Percentiles rank a stretch among this genome's conserved stretches.
Evolutionary conservation across 257 asterid species (phyloP).

Genomic region (Verbascum thapsus): DNA sequence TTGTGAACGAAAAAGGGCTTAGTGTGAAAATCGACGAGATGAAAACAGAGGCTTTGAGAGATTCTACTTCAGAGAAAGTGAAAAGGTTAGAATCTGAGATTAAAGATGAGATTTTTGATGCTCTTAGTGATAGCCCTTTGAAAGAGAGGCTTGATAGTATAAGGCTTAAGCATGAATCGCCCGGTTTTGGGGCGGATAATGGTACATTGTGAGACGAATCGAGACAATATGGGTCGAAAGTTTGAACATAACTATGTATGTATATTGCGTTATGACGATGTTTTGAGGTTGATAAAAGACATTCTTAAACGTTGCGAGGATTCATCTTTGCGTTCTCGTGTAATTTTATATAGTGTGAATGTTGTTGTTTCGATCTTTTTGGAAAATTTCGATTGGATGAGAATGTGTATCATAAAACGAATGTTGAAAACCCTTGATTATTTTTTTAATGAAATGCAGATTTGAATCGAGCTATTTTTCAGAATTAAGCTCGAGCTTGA

Average conservation of each 20-base stretch:
- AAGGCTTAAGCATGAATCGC: slow-evolving; percentile 29
- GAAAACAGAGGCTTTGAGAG: slow-evolving; percentile 39
- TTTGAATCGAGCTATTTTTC: too few relatives aligned
- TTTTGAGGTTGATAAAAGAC: slow-evolving; percentile 6
- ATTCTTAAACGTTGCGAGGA: background rate
- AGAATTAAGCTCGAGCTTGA: too few relatives aligned
- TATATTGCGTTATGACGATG: background rate
- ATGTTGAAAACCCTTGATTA: too few relatives aligned
- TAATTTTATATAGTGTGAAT: background rate
- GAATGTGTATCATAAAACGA: background rate
- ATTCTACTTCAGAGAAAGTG: slow-evolving; percentile 40
- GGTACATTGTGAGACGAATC: slow-evolving; percentile 36
- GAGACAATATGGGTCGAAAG: background rate
- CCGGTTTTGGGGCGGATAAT: slow-evolving; percentile 26
- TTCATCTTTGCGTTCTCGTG: background rate
- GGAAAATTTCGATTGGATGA: slow-evolving; percentile 2
- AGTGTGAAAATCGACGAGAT: slow-evolving; percentile 41
- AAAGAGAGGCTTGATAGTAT: slow-evolving; percentile 47
- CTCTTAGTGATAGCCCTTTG: slow-evolving; percentile 43
- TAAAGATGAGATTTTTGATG: slow-evolving; percentile 42
- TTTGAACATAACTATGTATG: too few relatives aligned
- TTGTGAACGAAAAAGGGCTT: slow-evolving; percentile 31
- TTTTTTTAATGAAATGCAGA: too few relatives aligned
- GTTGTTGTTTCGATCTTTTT: background rate
- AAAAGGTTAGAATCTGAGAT: slow-evolving; percentile 47